Base-by-base conservation (phyloP, 306 rosid species). In the Lagenaria siceraria region DNA sequence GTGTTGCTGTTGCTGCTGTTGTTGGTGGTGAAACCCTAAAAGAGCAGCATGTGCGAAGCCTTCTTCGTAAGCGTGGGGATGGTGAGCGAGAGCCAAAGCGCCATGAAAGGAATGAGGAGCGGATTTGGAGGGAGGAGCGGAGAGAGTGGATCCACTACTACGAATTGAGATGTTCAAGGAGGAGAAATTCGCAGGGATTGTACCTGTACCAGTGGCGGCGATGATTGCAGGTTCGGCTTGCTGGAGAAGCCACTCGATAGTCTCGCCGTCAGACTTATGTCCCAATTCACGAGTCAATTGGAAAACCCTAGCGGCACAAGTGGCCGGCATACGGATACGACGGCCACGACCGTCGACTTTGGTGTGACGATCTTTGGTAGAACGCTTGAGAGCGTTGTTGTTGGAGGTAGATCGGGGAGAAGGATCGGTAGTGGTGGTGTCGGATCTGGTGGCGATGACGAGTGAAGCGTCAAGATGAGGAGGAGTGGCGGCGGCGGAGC, bases 281-380 rank as follows among this genome's bases (percentile, higher is more conserved):
- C 97, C 88, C 82, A 93, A 81, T 86, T 93, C 98, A 69, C 98
- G 77, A 0, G 98, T 93, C 82, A 93, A 76, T 19, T 93, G 98
- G 71, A 93, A 93, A 73, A 93, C 98, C 76, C 98, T 87, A 3
- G 98, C 97, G 0, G 98, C 98, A 43, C 98, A 93, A 0, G 98
- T 85, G 1, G 97, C 98, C 0, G 98, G 98, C 98, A 93, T 93
- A 79, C 98, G 90, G 78, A 93, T 93, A 43, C 98, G 85, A 4
- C 98, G 85, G 10, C 98, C 98, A 2, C 98, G 90, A 0, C 98
- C 98, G 13, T 93, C 98, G 0, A 93, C 98, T 38, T 93, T 93
- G 1, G 97, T 93, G 80, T 93, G 98, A 7, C 98, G 85, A 79
- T 93, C 98, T 73, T 91, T 93, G 38, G 97, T 88, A 58, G 98